Conservation (phyloP, 768 basidiomycete genomes). For the Tephrocybe sp. region DNA sequence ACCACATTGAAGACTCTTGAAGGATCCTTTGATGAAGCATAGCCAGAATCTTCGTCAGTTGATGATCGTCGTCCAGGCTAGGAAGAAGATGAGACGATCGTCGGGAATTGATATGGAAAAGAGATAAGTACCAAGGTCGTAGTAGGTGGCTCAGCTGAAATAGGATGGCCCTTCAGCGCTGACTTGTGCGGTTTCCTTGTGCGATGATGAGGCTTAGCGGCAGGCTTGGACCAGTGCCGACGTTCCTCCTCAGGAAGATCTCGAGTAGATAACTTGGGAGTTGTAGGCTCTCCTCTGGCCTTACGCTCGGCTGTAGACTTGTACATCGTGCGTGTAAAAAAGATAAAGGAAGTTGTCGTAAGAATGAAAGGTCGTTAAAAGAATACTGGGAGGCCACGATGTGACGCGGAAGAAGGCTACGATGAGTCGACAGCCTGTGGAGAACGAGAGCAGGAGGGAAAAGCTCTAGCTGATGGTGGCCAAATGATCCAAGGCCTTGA, state of each 20-base stretch:
- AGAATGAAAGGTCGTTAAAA: conserved; percentile 25
- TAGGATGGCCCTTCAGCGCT: conserved; percentile 9
- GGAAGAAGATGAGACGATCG: not conserved
- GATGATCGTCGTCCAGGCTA: not conserved
- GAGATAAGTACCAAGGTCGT: not conserved
- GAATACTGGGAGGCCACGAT: conserved; percentile 31
- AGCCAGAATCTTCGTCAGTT: not conserved
- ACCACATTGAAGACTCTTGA: not conserved
- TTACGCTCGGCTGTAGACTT: conserved; percentile 27
- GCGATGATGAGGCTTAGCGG: conserved; percentile 17
- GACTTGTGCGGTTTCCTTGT: conserved; percentile 10
- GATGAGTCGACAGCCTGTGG: conserved; percentile 26
- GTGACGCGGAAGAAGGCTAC: conserved; percentile 21
- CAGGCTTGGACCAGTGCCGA: conserved; percentile 11
- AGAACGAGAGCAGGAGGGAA: conserved; percentile 13
- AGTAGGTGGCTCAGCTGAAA: not conserved
- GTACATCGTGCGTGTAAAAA: conserved; percentile 28
- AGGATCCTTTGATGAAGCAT: conserved; percentile 1
- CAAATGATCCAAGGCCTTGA: conserved; percentile 26
- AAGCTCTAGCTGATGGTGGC: conserved; percentile 27
- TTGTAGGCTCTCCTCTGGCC: conserved; percentile 29
- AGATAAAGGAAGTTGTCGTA: conserved; percentile 15
- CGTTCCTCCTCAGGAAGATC: conserved; percentile 11
- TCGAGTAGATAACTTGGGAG: conserved; percentile 21
- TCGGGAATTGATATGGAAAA: not conserved